Percentiles rank a stretch among this genome's conserved stretches.
Conservation (phyloP, 768 basidiomycete species). For the Gymnopilus dilepis region DNA sequence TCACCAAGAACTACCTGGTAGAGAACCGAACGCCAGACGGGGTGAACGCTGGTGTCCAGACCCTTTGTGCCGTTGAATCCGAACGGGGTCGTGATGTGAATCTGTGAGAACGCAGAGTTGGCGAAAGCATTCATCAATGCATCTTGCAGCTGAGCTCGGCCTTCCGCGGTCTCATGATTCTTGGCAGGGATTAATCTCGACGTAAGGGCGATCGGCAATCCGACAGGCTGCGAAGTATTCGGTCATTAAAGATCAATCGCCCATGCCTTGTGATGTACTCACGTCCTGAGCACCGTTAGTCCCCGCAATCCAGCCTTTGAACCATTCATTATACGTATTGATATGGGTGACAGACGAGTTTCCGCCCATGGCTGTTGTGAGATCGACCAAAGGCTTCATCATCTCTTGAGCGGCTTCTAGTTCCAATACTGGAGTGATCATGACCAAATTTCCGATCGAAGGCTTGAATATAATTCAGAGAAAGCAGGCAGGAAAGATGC, state of each 20-base stretch:
- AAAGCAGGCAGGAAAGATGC: not conserved
- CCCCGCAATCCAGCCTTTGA: conserved; percentile 27
- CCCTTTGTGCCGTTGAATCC: conserved; percentile 25
- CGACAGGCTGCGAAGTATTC: conserved; percentile 29
- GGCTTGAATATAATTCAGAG: conserved; percentile 15
- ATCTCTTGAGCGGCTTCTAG: conserved; percentile 30
- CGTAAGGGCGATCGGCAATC: conserved; percentile 23
- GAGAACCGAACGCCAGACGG: conserved; percentile 33
- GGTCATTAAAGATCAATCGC: conserved; percentile 24
- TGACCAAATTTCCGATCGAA: conserved; percentile 25
- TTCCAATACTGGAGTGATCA: conserved; percentile 35
- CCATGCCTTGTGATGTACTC: conserved; percentile 11
- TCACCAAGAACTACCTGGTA: conserved; percentile 26
- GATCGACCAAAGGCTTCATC: conserved; percentile 30
- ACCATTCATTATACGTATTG: conserved; percentile 23
- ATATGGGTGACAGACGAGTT: conserved; percentile 27
- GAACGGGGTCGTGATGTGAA: conserved; percentile 28
- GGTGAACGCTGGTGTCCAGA: conserved; percentile 26
- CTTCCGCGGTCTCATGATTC: conserved; percentile 29
- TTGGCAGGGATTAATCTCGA: conserved; percentile 34
- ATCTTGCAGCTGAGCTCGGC: conserved; percentile 21
- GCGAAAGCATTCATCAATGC: conserved; percentile 26
- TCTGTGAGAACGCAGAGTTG: conserved; percentile 23
- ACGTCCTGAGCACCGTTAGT: conserved; percentile 29
- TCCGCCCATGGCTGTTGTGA: conserved; percentile 26